These are phyloP conservation scores for Spiraea crenata DNA, from an alignment of 331 rosid species.

Conservation along the genomic window DNA sequence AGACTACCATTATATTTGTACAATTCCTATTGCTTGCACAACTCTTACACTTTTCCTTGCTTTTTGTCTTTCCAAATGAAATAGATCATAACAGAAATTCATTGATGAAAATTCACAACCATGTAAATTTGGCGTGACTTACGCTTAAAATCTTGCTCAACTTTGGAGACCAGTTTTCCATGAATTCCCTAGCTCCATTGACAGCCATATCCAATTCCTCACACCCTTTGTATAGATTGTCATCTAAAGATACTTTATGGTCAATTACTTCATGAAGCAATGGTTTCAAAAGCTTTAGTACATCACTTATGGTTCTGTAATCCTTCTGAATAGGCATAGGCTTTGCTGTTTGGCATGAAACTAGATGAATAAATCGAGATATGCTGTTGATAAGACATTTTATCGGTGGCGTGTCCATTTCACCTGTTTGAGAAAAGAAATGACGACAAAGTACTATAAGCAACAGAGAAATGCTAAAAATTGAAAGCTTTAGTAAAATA, in stretches of 20 bases:
- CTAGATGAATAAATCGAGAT: slow-evolving; percentile 79
- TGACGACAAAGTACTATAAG: slow-evolving; percentile 13
- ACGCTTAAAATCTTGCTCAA: slow-evolving; percentile 72
- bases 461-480: not conserved
- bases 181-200: slow-evolving; percentile 68
- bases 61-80: slow-evolving; percentile 13
- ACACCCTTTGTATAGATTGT: slow-evolving; percentile 52
- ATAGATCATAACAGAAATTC: not conserved
- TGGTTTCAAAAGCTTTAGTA: slow-evolving; percentile 71
- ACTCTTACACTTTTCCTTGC: not conserved
- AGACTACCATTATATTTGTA: not conserved
- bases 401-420: slow-evolving; percentile 57
- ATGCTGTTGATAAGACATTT: slow-evolving; percentile 84
- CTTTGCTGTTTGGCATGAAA: slow-evolving; percentile 64
- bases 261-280: slow-evolving; percentile 70
- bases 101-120: slow-evolving; percentile 9
- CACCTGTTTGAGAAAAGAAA: slow-evolving; percentile 50
- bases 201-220: slow-evolving; percentile 62
- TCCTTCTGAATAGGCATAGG: slow-evolving; percentile 62
- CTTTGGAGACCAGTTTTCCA: slow-evolving; percentile 81
- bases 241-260: slow-evolving; percentile 44
- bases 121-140: slow-evolving; percentile 20
- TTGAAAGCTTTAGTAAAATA: not conserved
- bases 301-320: slow-evolving; percentile 53
- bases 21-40: not conserved